Evolutionary conservation across 2,329 filamentous ascomycete genomes (phyloP), one percentile per base, ranked within the genome.

Genomic region (Colletotrichum lentis): DNA sequence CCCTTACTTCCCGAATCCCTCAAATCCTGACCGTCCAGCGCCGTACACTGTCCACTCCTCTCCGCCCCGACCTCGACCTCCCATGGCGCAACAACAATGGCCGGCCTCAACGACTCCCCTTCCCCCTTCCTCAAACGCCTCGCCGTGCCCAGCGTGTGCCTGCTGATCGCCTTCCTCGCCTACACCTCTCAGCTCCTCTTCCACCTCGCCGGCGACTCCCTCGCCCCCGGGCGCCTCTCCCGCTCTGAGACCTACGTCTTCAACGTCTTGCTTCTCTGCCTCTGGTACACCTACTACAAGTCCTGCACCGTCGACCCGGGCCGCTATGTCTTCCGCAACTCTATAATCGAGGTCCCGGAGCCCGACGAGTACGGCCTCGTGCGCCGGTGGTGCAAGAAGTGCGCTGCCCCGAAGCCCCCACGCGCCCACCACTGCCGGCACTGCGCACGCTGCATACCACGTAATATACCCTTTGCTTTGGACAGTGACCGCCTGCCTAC

Each of bases 361-460:
- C 73, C 73, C 20, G 72, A 70, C 72, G 74, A 67, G 73, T 65
- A 69, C 50, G 73, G 76, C 60, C 35, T 69, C 70, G 43, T 71
- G 47, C 43, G 66, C 43, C 80, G 85, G 59, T 95, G 91, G 91
- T 96, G 93, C 80, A 86, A 86, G 71, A 93, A 92, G 77, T 96
- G 93, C 77, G 81, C 86, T 55, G 85, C 87, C 41, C 88, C 88
- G 14, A 96, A 96, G 75, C 92, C 93, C 1, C 88, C 90, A 0
- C 84, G 93, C 71, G 88, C 92, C 1, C 93, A 96, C 82, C 93
- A 96, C 82, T 96, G 93, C 80, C 90, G 89, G 70, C 86, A 87
- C 72, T 96, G 92, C 80, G 82, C 83, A 71, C 87, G 90, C 73
- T 94, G 91, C 77, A 86, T 94, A 56, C 90, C 91, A 44, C 91